phyloP scores from a whole-genome alignment of 352 stramenopile genomes.

The Blastocystis sp. region DNA sequence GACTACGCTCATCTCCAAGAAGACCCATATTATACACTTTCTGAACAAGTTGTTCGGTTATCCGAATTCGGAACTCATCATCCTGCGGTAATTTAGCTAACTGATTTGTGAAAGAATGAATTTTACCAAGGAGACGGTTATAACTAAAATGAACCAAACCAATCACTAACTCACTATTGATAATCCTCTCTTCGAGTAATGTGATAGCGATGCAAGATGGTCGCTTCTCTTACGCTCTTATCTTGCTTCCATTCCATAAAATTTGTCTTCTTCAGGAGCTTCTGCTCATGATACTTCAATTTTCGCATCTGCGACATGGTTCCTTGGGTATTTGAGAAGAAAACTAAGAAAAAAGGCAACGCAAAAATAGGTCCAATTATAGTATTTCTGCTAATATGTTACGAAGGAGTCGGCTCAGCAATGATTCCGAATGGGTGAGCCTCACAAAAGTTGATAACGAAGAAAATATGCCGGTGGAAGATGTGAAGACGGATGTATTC shows the following conservation, averaged over 20 bases:
- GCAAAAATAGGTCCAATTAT: neutral
- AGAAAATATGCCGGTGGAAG: neutral
- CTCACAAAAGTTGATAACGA: neutral
- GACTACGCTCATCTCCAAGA: constrained; percentile 88
- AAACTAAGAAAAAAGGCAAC: neutral
- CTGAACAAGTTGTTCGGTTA: constrained; percentile 86
- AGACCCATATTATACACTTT: constrained; percentile 97
- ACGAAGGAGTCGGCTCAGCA: neutral
- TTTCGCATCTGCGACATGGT: constrained; percentile 73
- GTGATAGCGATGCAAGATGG: constrained; percentile 92
- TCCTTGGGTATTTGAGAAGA: neutral
- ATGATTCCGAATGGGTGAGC: neutral
- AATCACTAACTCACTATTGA: constrained; percentile 71
- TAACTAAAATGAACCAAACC: constrained; percentile 71
- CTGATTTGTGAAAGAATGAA: constrained; percentile 85
- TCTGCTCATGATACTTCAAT: constrained; percentile 92
- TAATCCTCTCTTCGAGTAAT: constrained; percentile 97
- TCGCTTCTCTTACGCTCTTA: constrained; percentile 94
- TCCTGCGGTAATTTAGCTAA: constrained; percentile 86
- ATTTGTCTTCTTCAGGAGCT: constrained; percentile 97
- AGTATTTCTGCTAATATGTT: neutral
- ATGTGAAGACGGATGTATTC: neutral
- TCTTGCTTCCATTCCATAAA: constrained; percentile 97
- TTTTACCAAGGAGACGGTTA: constrained; percentile 89
- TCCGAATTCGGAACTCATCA: constrained; percentile 91